These are phyloP conservation scores for Salix caprea DNA, from an alignment of 345 rosid genomes.

Conservation along the genomic window DNA sequence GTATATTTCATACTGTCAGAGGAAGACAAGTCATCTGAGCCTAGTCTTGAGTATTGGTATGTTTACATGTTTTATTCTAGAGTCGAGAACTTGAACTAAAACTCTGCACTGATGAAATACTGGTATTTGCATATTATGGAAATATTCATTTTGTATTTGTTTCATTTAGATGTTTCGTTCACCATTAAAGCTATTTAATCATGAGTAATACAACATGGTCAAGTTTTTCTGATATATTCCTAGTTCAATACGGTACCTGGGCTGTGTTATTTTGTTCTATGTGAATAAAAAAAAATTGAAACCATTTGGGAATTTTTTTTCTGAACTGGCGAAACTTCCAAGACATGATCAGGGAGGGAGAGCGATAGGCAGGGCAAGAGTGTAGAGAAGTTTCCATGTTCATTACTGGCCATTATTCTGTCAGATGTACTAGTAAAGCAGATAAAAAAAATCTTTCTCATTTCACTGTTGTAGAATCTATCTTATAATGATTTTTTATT, in stretches of 20 bases:
- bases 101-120: neutral
- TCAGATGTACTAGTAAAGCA: neutral
- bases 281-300: neutral
- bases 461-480: neutral
- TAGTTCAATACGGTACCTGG: neutral
- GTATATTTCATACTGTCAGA: conserved; percentile 90
- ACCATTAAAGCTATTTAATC: neutral
- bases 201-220: neutral
- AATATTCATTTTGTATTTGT: neutral
- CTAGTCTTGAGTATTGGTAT: conserved; percentile 96
- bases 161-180: neutral
- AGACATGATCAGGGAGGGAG: neutral
- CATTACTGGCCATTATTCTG: neutral
- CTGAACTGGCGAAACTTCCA: neutral
- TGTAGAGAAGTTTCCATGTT: neutral
- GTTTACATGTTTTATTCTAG: neutral
- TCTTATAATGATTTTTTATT: neutral
- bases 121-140: neutral
- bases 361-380: neutral
- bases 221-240: neutral
- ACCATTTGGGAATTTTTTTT: neutral
- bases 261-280: neutral
- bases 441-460: neutral
- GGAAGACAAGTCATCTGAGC: conserved; percentile 94
- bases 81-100: neutral